These are phyloP conservation scores for Mrakia hoshinonis DNA, from an alignment of 768 basidiomycete species.

Conservation along the genomic window DNA sequence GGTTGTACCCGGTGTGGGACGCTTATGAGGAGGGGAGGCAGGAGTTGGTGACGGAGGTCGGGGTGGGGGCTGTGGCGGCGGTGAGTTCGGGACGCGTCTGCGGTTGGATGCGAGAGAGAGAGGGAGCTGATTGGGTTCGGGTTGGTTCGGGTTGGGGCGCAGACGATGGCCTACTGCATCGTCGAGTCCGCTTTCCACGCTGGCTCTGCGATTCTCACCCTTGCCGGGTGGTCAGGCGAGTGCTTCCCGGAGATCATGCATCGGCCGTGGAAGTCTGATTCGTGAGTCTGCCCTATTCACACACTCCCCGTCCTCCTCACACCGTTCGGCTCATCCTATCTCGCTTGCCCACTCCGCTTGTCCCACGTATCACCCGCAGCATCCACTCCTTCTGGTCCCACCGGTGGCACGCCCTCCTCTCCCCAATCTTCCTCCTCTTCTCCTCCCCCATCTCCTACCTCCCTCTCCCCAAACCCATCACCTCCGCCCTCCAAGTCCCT, in stretches of 20 bases:
- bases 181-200: not conserved
- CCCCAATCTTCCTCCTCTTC: not conserved
- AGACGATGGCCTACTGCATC: not conserved
- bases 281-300: not conserved
- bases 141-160: not conserved
- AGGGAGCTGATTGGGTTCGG: not conserved
- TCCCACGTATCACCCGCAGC: not conserved
- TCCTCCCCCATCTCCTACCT: not conserved
- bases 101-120: not conserved
- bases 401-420: not conserved
- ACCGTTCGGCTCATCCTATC: not conserved
- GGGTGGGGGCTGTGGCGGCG: not conserved
- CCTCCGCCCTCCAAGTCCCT: not conserved
- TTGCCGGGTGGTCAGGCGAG: not conserved
- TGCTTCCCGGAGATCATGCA: not conserved
- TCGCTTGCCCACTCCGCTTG: not conserved
- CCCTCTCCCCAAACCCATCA: not conserved
- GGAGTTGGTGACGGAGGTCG: not conserved
- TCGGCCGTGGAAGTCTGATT: not conserved
- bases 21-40: not conserved
- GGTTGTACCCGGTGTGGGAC: not conserved
- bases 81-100: not conserved
- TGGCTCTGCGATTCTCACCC: not conserved
- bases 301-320: not conserved
- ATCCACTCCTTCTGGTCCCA: conserved; percentile 3